These are phyloP conservation scores for Stephania yunnanensis DNA, from an alignment of 164 flowering plant genomes.

Conservation along the genomic window DNA sequence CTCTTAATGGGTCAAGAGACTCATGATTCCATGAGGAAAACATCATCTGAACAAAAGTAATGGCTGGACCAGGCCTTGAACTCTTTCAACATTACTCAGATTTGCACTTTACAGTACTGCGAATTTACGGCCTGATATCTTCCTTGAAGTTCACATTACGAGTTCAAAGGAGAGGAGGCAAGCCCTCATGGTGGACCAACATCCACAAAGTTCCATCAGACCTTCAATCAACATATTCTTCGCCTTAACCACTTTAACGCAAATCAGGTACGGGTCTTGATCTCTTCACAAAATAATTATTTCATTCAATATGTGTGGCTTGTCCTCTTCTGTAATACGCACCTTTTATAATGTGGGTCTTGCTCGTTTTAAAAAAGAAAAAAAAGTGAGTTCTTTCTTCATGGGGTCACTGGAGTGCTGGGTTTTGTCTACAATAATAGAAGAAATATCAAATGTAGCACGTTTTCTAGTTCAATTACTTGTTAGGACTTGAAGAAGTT, in stretches of 20 bases:
- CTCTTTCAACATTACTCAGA: neutral
- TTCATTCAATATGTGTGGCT: too few relatives aligned
- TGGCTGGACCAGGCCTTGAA: neutral
- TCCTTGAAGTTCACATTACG: neutral
- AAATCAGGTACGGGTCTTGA: neutral
- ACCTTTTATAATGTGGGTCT: neutral
- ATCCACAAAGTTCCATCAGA: neutral
- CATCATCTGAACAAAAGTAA: neutral
- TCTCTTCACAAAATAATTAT: neutral
- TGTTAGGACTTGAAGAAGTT: neutral
- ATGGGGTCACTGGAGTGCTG: neutral
- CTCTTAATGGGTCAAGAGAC: neutral
- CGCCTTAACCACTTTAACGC: neutral
- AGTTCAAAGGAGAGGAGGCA: neutral
- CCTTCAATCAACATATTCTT: neutral
- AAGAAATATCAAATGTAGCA: neutral
- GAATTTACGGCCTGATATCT: neutral
- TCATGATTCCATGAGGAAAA: neutral
- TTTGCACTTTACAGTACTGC: neutral
- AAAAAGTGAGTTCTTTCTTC: neutral
- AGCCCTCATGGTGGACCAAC: neutral
- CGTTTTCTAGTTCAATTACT: neutral
- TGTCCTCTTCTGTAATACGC: neutral
- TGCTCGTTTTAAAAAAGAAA: neutral
- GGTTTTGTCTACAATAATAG: neutral